Evolutionary conservation across 2,329 filamentous ascomycete species (phyloP).

Genomic region (Beauveria sp.): DNA sequence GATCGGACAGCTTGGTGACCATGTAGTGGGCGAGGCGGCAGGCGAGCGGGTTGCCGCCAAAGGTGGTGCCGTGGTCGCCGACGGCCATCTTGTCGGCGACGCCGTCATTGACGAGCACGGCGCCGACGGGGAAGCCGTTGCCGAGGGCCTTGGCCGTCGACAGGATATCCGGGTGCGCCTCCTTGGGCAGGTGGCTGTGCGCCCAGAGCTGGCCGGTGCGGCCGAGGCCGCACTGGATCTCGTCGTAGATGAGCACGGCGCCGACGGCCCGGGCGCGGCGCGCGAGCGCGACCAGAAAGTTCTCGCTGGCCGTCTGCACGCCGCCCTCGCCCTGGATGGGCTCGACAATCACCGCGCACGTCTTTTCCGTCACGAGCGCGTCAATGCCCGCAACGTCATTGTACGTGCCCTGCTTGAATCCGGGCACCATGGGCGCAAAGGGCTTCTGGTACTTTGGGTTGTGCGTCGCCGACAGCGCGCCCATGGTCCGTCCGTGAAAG

Average conservation of each 20-base stretch:
- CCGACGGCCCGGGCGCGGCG: conserved; percentile 78
- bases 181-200: conserved; percentile 63
- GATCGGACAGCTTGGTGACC: conserved; percentile 65
- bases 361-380: conserved; percentile 70
- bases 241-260: conserved; percentile 86
- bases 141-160: conserved; percentile 94
- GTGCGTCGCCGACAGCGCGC: conserved; percentile 86
- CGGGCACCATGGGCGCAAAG: conserved; percentile 91
- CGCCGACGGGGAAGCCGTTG: conserved; percentile 93
- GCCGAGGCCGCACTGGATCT: conserved; percentile 91
- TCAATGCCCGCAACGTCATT: conserved; percentile 72
- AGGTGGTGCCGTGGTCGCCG: conserved; percentile 90
- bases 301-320: conserved; percentile 72
- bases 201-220: conserved; percentile 90
- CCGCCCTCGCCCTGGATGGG: conserved; percentile 97
- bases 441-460: conserved; percentile 97
- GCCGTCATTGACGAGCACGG: conserved; percentile 39
- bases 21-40: conserved; percentile 81
- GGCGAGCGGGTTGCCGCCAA: conserved; percentile 85
- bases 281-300: conserved; percentile 80
- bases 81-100: conserved; percentile 36
- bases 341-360: conserved; percentile 92
- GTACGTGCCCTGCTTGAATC: conserved; percentile 78
- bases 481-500: conserved; percentile 97
- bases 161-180: conserved; percentile 87